These are phyloP conservation scores for Astrocystis sublimbata DNA, from an alignment of 495 filamentous ascomycete genomes.

Conservation along the genomic window DNA sequence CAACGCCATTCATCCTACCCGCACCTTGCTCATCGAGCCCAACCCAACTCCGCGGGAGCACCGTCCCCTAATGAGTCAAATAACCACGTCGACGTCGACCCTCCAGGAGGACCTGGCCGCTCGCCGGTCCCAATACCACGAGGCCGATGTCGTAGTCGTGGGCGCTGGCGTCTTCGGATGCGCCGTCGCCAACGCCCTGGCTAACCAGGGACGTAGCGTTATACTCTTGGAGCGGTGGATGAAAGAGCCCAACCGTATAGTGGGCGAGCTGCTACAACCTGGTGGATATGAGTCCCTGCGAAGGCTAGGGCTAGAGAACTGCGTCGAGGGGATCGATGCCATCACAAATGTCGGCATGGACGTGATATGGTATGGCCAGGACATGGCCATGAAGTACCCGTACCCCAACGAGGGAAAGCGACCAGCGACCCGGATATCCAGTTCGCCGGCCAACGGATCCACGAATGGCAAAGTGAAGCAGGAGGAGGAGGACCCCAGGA, in stretches of 20 bases:
- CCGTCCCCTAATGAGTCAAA: conserved; percentile 30
- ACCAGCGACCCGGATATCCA: conserved; percentile 11
- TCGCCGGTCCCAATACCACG: conserved; percentile 46
- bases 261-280: conserved; percentile 92
- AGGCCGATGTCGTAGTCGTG: conserved; percentile 80
- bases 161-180: conserved; percentile 90
- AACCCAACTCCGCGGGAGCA: neutral
- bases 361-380: conserved; percentile 76
- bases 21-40: neutral
- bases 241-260: conserved; percentile 94
- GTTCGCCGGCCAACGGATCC: conserved; percentile 6
- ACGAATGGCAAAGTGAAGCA: conserved; percentile 32
- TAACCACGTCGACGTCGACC: conserved; percentile 17
- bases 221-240: conserved; percentile 86
- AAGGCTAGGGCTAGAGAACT: conserved; percentile 75
- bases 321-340: conserved; percentile 87
- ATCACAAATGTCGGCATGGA: conserved; percentile 82
- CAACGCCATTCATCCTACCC: no score
- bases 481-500: conserved; percentile 25
- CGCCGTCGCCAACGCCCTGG: conserved; percentile 78
- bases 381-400: conserved; percentile 78
- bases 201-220: conserved; percentile 83
- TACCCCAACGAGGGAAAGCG: conserved; percentile 23
- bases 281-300: conserved; percentile 82
- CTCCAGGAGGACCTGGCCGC: conserved; percentile 38